These are phyloP conservation scores for Neonectria hederae DNA, from an alignment of 2,329 filamentous ascomycete genomes.

Conservation along the genomic window DNA sequence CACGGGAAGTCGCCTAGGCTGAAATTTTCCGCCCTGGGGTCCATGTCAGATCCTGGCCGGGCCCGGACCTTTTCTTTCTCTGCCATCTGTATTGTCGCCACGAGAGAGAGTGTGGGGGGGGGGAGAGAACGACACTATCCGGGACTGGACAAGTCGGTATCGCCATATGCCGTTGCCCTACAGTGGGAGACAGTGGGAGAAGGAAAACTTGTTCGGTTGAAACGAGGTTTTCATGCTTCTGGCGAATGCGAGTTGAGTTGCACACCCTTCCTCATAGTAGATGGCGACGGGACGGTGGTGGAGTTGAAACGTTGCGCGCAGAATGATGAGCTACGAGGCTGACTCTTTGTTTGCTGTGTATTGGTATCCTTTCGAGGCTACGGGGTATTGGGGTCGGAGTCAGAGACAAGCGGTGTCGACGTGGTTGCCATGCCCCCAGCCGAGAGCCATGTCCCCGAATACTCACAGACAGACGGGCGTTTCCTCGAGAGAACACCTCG, in stretches of 20 bases:
- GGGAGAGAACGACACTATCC: not conserved
- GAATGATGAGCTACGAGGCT: slow-evolving; percentile 18
- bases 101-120: not conserved
- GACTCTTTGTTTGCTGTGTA: slow-evolving; percentile 2
- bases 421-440: slow-evolving; percentile 7
- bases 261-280: slow-evolving; percentile 6
- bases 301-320: slow-evolving; percentile 33
- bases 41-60: slow-evolving; percentile 18
- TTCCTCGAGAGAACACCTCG: not conserved
- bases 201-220: not conserved
- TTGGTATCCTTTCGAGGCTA: not conserved
- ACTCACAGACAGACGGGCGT: not conserved
- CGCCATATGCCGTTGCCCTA: not conserved
- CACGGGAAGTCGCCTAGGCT: slow-evolving; percentile 32
- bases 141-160: not conserved
- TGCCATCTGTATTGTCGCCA: slow-evolving; percentile 7
- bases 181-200: not conserved
- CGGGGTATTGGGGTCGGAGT: not conserved
- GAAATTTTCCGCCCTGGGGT: slow-evolving; percentile 37
- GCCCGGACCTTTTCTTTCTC: slow-evolving; percentile 18
- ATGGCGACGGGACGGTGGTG: slow-evolving; percentile 12
- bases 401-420: slow-evolving; percentile 24
- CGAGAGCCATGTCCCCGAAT: not conserved
- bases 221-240: slow-evolving; percentile 12
- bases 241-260: slow-evolving; percentile 25